Conservation (phyloP, 257 asterid genomes). For the Solanum dulcamara region DNA sequence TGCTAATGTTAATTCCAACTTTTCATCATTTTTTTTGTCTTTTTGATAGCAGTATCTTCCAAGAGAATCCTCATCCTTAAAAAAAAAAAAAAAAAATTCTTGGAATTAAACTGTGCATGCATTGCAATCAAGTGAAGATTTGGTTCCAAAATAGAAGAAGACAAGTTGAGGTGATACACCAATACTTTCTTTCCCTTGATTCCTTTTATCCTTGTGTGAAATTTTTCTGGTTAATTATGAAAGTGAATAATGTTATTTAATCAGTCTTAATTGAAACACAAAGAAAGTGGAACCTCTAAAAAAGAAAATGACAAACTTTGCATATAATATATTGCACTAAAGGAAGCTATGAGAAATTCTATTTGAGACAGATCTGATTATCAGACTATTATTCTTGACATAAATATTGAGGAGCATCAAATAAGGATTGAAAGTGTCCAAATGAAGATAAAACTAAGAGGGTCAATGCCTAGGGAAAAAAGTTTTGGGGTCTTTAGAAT, state of each 20-base stretch:
- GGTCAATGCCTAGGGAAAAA: constrained; percentile 24
- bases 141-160: not conserved
- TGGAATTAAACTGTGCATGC: no score
- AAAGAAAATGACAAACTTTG: constrained; percentile 69
- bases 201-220: not conserved
- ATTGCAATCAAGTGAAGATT: not conserved
- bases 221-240: not conserved
- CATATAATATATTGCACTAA: constrained; percentile 47
- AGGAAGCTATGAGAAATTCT: constrained; percentile 54
- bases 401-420: constrained; percentile 42
- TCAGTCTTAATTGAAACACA: constrained; percentile 60
- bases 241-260: not conserved
- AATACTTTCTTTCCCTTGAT: not conserved
- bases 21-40: no score
- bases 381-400: constrained; percentile 38
- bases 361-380: constrained; percentile 51
- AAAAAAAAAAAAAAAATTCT: no score
- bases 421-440: constrained; percentile 55
- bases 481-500: constrained; percentile 28
- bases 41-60: no score
- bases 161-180: not conserved
- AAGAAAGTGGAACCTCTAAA: constrained; percentile 46
- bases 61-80: no score
- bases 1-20: no score
- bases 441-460: constrained; percentile 49